phyloP scores from a whole-genome alignment of 78 protist genomes.

The Diacronema lutheri region DNA sequence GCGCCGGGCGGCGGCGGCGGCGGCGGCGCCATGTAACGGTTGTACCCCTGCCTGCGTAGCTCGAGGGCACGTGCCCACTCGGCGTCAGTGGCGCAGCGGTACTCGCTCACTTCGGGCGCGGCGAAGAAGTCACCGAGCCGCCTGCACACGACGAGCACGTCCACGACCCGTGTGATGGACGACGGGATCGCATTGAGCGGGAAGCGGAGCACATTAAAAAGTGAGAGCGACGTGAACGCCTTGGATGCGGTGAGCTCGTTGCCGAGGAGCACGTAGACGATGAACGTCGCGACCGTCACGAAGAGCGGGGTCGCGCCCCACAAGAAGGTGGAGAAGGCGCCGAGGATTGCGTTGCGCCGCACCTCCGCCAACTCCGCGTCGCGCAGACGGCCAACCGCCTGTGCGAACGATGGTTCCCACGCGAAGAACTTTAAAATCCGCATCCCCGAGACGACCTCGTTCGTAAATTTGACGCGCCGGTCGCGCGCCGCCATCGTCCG shows the following conservation, averaged over 20 bases:
- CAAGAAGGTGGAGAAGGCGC: neutral
- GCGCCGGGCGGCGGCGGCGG: too few species aligned
- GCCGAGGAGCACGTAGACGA: constrained; percentile 14
- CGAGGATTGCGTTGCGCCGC: neutral
- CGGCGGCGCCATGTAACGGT: too few species aligned
- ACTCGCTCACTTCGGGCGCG: neutral
- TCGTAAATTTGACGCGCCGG: constrained; percentile 29
- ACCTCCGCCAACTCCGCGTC: neutral
- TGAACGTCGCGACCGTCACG: constrained; percentile 42
- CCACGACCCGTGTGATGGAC: constrained; percentile 1
- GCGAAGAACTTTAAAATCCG: constrained; percentile 49
- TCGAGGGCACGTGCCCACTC: too few species aligned
- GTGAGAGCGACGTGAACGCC: constrained; percentile 43
- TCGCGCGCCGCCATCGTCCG: constrained; percentile 10
- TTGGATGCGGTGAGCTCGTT: constrained; percentile 59
- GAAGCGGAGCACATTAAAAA: constrained; percentile 45
- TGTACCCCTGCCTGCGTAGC: too few species aligned
- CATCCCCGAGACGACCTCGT: constrained; percentile 59
- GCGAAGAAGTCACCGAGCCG: neutral
- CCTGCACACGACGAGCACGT: neutral
- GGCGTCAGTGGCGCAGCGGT: too few species aligned
- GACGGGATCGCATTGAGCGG: constrained; percentile 66
- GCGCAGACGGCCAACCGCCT: neutral
- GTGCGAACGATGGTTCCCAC: constrained; percentile 24
- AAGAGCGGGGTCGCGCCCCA: constrained; percentile 14